These are phyloP conservation scores for Fennellomyces sp. DNA, from an alignment of 371 early-diverging fungal species.

Conservation along the genomic window DNA sequence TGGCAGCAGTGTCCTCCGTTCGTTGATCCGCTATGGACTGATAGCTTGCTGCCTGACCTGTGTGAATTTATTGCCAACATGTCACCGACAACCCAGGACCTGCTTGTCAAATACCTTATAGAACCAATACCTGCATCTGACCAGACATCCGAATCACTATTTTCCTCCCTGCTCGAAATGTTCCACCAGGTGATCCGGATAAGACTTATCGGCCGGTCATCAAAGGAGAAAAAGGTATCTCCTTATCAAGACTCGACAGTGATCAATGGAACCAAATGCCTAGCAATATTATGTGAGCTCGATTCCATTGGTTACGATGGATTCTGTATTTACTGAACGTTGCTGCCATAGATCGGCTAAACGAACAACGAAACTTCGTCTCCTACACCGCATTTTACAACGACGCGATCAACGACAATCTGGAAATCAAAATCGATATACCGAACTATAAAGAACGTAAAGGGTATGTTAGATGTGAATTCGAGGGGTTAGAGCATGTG, in stretches of 20 bases:
- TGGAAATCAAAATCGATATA: constrained; percentile 86
- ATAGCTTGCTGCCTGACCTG: constrained; percentile 25
- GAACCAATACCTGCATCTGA: constrained; percentile 14
- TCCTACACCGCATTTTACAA: constrained; percentile 74
- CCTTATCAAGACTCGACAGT: constrained; percentile 45
- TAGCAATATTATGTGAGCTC: constrained; percentile 47
- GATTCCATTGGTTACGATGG: background rate
- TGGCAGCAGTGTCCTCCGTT: constrained; percentile 23
- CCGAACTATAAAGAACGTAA: constrained; percentile 75
- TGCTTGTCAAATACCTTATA: constrained; percentile 23
- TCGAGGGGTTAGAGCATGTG: background rate
- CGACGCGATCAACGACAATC: constrained; percentile 67
- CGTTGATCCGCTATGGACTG: constrained; percentile 8
- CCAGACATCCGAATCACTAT: constrained; percentile 2
- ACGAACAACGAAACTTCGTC: constrained; percentile 48
- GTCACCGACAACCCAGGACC: constrained; percentile 18
- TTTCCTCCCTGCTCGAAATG: constrained; percentile 13
- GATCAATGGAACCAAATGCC: constrained; percentile 45
- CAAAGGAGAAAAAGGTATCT: constrained; percentile 14
- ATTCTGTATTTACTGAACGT: background rate
- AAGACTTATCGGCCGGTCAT: background rate
- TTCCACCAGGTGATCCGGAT: constrained; percentile 30
- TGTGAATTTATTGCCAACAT: constrained; percentile 30
- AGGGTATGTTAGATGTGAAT: constrained; percentile 35
- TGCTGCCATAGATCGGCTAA: constrained; percentile 38